phyloP scores from a whole-genome alignment of 1,139 yeast genomes.

The Pichia sp. region DNA sequence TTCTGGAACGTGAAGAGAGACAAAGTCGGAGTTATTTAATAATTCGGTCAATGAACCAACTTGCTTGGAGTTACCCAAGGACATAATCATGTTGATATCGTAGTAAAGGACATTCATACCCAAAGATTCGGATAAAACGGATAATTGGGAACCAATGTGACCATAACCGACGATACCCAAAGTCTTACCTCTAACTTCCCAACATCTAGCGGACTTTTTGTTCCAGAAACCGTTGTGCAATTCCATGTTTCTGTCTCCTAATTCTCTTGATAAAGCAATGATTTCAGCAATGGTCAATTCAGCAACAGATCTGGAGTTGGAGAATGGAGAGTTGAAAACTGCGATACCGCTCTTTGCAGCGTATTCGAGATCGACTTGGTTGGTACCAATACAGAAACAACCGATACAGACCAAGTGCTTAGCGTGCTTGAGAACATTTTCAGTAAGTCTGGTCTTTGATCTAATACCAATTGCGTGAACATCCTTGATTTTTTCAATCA shows the following conservation, averaged over 20 bases:
- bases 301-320: slow-evolving; percentile 97
- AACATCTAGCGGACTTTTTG: slow-evolving; percentile 89
- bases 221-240: slow-evolving; percentile 98
- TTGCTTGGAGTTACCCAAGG: slow-evolving; percentile 95
- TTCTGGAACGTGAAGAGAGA: slow-evolving; percentile 92
- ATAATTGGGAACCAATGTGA: slow-evolving; percentile 95
- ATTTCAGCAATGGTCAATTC: slow-evolving; percentile 96
- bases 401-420: slow-evolving; percentile 87
- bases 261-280: slow-evolving; percentile 89
- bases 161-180: slow-evolving; percentile 97
- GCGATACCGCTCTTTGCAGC: slow-evolving; percentile 95
- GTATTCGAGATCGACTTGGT: slow-evolving; percentile 87
- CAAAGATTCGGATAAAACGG: slow-evolving; percentile 95
- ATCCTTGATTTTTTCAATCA: slow-evolving; percentile 86
- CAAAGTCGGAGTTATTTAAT: slow-evolving; percentile 75
- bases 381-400: slow-evolving; percentile 98
- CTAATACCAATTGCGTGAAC: slow-evolving; percentile 98
- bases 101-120: slow-evolving; percentile 97
- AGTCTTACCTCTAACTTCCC: slow-evolving; percentile 99
- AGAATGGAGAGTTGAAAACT: slow-evolving; percentile 97
- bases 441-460: slow-evolving; percentile 88
- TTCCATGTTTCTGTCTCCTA: slow-evolving; percentile 95
- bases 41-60: slow-evolving; percentile 80
- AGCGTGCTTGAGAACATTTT: slow-evolving; percentile 73
- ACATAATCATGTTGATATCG: slow-evolving; percentile 89